Evolutionary conservation across 1,284 basidiomycete species (phyloP).

Genomic region (Grifola frondosa): DNA sequence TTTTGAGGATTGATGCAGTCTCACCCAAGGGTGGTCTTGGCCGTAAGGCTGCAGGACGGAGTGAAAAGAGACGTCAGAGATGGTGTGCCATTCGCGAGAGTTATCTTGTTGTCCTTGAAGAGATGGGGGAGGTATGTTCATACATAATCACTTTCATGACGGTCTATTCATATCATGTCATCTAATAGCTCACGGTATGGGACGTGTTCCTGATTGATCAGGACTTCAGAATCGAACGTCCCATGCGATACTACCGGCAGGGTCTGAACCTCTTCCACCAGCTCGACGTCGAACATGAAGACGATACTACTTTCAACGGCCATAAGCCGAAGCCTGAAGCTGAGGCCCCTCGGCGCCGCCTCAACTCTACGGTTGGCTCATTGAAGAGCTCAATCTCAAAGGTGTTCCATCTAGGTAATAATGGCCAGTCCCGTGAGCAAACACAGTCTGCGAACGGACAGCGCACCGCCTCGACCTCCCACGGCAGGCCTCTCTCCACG

Average conservation of each 20-base stretch:
- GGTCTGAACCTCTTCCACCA: conserved; percentile 60
- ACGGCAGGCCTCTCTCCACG: conserved; percentile 11
- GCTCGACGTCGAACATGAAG: conserved; percentile 27
- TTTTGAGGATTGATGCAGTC: conserved; percentile 59
- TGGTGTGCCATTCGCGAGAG: conserved; percentile 97
- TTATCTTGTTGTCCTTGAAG: conserved; percentile 86
- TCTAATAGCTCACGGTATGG: conserved; percentile 67
- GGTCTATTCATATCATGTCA: not conserved
- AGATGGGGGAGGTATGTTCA: conserved; percentile 76
- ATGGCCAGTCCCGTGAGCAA: conserved; percentile 7
- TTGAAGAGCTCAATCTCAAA: conserved; percentile 51
- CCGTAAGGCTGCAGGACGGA: conserved; percentile 65
- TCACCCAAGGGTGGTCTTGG: conserved; percentile 58
- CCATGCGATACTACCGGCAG: conserved; percentile 75
- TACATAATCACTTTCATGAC: not conserved
- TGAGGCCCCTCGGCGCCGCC: conserved; percentile 26
- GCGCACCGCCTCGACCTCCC: no score
- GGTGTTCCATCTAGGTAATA: conserved; percentile 36
- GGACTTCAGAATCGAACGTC: conserved; percentile 86
- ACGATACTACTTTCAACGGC: conserved; percentile 16
- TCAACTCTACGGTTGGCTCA: conserved; percentile 39
- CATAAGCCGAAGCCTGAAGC: conserved; percentile 23
- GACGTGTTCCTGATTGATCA: conserved; percentile 94
- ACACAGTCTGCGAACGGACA: conserved; percentile 1
- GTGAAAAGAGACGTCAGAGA: conserved; percentile 67